Evolutionary conservation across 1,139 yeast genomes (phyloP).

Genomic region (Yamadazyma membranifaciens): DNA sequence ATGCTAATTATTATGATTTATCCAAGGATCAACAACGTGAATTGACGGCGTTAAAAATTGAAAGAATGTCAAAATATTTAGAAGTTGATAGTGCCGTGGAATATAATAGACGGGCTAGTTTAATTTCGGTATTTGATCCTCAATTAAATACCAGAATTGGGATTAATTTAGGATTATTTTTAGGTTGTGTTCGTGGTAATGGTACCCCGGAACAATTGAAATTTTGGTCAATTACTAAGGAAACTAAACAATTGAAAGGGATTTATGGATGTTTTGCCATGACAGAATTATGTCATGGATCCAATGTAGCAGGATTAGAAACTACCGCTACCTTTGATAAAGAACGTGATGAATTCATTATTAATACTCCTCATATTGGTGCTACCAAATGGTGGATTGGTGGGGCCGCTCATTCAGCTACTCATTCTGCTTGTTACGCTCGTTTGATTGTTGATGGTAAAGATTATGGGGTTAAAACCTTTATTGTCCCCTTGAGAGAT

Average conservation of each 20-base stretch:
- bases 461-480: constrained; percentile 89
- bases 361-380: constrained; percentile 85
- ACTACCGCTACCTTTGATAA: constrained; percentile 85
- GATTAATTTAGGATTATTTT: constrained; percentile 50
- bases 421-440: constrained; percentile 80
- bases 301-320: constrained; percentile 88
- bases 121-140: constrained; percentile 49
- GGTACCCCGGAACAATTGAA: constrained; percentile 54
- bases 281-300: constrained; percentile 95
- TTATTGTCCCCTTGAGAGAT: constrained; percentile 87
- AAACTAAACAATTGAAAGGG: constrained; percentile 61
- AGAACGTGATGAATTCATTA: constrained; percentile 61
- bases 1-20: constrained; percentile 38
- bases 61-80: constrained; percentile 42
- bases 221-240: constrained; percentile 75
- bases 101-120: constrained; percentile 38
- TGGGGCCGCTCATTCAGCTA: constrained; percentile 93
- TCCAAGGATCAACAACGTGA: constrained; percentile 43
- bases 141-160: constrained; percentile 50
- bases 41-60: constrained; percentile 43
- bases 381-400: constrained; percentile 99
- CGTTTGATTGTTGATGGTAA: constrained; percentile 76
- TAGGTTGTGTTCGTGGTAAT: constrained; percentile 47
- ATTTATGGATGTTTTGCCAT: constrained; percentile 90
- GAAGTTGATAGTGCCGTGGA: constrained; percentile 38